These are phyloP conservation scores for Xylariomycetidae sp. DNA, from an alignment of 2,329 filamentous ascomycete species.

Conservation along the genomic window DNA sequence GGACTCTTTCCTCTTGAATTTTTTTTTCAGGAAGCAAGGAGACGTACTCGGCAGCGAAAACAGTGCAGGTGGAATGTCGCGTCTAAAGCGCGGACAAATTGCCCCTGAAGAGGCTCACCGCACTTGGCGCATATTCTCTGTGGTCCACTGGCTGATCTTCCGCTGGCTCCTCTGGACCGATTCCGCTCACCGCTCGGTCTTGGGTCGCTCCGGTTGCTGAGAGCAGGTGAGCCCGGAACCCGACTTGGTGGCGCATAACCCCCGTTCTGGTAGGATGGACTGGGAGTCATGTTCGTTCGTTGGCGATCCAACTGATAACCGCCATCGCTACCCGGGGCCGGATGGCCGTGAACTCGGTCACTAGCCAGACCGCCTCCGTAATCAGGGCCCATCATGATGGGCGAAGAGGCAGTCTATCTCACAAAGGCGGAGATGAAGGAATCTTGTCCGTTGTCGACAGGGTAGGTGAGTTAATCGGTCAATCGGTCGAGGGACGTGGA, in stretches of 20 bases:
- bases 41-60: conserved; percentile 88
- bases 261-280: conserved; percentile 26
- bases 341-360: conserved; percentile 27
- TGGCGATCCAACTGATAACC: conserved; percentile 27
- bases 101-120: conserved; percentile 78
- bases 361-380: conserved; percentile 29
- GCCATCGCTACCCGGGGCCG: conserved; percentile 20
- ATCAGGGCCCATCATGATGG: conserved; percentile 29
- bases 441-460: too few species aligned
- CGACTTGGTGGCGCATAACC: conserved; percentile 23
- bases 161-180: conserved; percentile 49
- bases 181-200: conserved; percentile 54
- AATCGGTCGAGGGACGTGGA: conserved; percentile 16
- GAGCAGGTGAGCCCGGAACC: conserved; percentile 32
- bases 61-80: conserved; percentile 96
- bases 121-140: conserved; percentile 80
- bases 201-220: conserved; percentile 37
- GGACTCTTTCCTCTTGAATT: too few species aligned
- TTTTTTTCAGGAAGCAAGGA: conserved; percentile 2
- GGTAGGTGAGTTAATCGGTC: too few species aligned
- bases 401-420: conserved; percentile 19
- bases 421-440: too few species aligned
- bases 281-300: conserved; percentile 28
- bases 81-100: conserved; percentile 90
- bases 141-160: conserved; percentile 54